Conservation (phyloP, 1,139 yeast species). For the Candida tunisiensis region DNA sequence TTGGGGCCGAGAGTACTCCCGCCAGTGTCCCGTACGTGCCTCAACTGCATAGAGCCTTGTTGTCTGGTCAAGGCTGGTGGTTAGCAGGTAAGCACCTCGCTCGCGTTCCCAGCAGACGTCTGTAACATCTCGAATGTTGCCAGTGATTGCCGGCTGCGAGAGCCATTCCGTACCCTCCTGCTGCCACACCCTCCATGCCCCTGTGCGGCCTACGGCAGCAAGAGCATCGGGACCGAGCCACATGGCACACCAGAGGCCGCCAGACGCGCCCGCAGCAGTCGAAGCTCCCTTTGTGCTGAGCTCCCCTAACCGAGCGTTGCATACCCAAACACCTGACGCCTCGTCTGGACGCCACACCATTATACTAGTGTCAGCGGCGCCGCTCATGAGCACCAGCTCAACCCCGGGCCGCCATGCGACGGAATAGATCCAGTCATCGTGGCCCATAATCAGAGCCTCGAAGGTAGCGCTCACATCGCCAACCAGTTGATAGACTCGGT, state of each 20-base stretch:
- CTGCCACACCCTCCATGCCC: conserved; percentile 76
- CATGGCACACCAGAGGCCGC: conserved; percentile 87
- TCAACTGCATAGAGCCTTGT: conserved; percentile 68
- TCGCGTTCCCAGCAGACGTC: conserved; percentile 62
- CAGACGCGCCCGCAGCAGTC: conserved; percentile 95
- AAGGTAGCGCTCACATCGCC: conserved; percentile 31
- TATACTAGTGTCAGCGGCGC: conserved; percentile 86
- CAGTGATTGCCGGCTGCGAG: conserved; percentile 50
- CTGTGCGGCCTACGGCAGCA: conserved; percentile 77
- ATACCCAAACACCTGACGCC: conserved; percentile 82
- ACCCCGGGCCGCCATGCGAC: conserved; percentile 60
- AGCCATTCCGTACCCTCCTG: conserved; percentile 25
- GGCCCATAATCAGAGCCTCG: conserved; percentile 93
- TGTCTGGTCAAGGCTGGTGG: conserved; percentile 86
- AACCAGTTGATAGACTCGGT: conserved; percentile 12
- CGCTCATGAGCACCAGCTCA: conserved; percentile 49
- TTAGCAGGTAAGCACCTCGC: conserved; percentile 51
- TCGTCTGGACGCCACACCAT: conserved; percentile 94
- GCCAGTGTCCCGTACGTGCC: conserved; percentile 40
- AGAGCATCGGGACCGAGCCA: conserved; percentile 50
- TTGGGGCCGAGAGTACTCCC: conserved; percentile 92
- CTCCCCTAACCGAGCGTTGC: conserved; percentile 72
- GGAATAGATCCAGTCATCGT: conserved; percentile 93
- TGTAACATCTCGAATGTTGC: conserved; percentile 58
- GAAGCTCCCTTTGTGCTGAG: conserved; percentile 92